A percentile compares a stretch with the other conserved stretches of the same genome.
Evolutionary conservation across 2,329 filamentous ascomycete species (phyloP).

Genomic region (Epichloe hybrida): DNA sequence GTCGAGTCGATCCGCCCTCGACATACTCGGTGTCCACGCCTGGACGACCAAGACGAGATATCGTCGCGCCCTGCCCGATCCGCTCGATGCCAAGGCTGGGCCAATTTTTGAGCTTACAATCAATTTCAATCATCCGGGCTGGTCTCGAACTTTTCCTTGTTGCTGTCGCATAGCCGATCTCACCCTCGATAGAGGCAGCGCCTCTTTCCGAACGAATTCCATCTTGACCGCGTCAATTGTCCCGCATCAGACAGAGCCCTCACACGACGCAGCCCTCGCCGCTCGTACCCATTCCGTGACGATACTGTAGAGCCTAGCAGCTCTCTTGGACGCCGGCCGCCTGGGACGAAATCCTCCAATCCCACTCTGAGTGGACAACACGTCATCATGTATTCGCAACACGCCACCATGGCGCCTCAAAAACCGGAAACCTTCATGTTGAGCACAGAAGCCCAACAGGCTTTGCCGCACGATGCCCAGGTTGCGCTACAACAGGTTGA

Average conservation of each 20-base stretch:
- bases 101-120: constrained; percentile 18
- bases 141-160: constrained; percentile 30
- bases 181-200: constrained; percentile 17
- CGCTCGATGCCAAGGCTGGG: constrained; percentile 33
- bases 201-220: constrained; percentile 13
- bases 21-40: constrained; percentile 15
- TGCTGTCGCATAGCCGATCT: constrained; percentile 9
- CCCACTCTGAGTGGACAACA: constrained; percentile 9
- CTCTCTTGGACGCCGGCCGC: neutral
- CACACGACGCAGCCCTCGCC: neutral
- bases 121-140: constrained; percentile 27
- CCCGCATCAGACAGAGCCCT: neutral
- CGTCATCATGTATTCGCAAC: constrained; percentile 62
- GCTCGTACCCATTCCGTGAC: neutral
- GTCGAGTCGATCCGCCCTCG: constrained; percentile 8
- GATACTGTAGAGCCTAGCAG: neutral
- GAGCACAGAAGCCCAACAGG: constrained; percentile 92
- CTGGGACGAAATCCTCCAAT: neutral
- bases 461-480: constrained; percentile 88
- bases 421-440: constrained; percentile 99
- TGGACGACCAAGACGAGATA: constrained; percentile 24
- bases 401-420: constrained; percentile 80
- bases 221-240: neutral
- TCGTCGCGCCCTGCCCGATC: constrained; percentile 19
- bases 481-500: constrained; percentile 97